Percentiles rank a stretch among this genome's conserved stretches.
These are phyloP conservation scores for Talaromyces nanjingensis DNA, from an alignment of 495 filamentous ascomycete genomes.

Conservation along the genomic window DNA sequence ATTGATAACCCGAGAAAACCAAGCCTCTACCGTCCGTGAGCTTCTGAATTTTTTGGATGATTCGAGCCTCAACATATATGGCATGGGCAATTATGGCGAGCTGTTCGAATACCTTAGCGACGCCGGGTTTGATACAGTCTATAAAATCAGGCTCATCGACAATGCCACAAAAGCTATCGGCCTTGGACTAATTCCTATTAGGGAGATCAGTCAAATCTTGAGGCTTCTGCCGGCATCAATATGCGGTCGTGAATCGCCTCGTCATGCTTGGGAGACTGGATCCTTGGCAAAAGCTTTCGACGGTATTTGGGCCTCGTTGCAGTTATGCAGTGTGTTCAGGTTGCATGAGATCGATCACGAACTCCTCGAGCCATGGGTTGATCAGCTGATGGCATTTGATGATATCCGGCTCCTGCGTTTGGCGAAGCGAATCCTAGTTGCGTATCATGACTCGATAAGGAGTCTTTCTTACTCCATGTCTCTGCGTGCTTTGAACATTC, in stretches of 20 bases:
- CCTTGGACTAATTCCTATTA: slow-evolving; percentile 28
- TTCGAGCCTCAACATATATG: slow-evolving; percentile 28
- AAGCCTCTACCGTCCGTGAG: slow-evolving; percentile 14
- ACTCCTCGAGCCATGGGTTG: slow-evolving; percentile 27
- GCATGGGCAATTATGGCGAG: slow-evolving; percentile 32
- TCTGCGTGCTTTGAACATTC: slow-evolving; percentile 6
- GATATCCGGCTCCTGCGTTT: slow-evolving; percentile 11
- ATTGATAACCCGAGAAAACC: slow-evolving; percentile 1
- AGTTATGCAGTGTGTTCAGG: slow-evolving; percentile 28
- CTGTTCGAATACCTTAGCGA: slow-evolving; percentile 19
- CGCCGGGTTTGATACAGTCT: slow-evolving; percentile 11
- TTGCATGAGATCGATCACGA: slow-evolving; percentile 25
- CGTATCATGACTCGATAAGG: slow-evolving; percentile 15
- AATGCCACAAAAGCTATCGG: slow-evolving; percentile 29
- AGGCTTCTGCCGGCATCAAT: slow-evolving; percentile 17
- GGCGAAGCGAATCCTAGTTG: slow-evolving; percentile 27
- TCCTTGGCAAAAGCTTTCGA: slow-evolving; percentile 19
- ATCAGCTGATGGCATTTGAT: slow-evolving; percentile 13
- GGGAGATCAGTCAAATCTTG: slow-evolving; percentile 30
- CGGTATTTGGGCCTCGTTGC: slow-evolving; percentile 35
- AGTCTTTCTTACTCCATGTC: slow-evolving; percentile 17
- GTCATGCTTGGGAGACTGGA: slow-evolving; percentile 6
- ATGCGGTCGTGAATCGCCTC: no score
- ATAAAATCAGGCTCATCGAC: slow-evolving; percentile 17
- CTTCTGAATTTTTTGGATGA: slow-evolving; percentile 38